Base-by-base conservation (phyloP, 2,329 filamentous ascomycete species). In the Arachnomyces sp. region DNA sequence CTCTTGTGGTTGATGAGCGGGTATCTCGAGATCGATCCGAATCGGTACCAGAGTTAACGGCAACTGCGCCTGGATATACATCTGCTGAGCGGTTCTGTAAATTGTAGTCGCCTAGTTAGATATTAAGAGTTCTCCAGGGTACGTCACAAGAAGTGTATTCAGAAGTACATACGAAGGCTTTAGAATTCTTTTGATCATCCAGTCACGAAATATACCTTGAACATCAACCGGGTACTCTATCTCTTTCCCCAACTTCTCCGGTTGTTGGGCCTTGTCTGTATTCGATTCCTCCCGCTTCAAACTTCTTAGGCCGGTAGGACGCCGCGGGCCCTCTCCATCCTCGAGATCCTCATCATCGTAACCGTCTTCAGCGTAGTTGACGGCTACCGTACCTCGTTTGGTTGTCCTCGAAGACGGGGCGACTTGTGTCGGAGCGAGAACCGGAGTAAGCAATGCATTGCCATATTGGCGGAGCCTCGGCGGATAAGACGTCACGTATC, bases 331-430 rank as follows among this genome's bases (percentile, higher is more conserved):
- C 47, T 90, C 81, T 48, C 86, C 69, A 29, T 72, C 70, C 29
- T 72, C 69, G 48, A 72, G 73, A 55, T 90, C 69, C 30, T 72
- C 69, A 46, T 82, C 88, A 50, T 95, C 90, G 57, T 83, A 94
- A 34, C 89, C 89, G 61, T 96, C 90, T 61, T 98, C 92, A 16
- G 92, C 90, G 59, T 98, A 98, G 68, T 95, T 98, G 66, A 96
- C 92, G 48, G 90, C 86, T 28, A 86, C 92, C 2, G 92, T 96
- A 43, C 92, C 92, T 64, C 92, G 84, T 71, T 98, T 96, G 7
- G 92, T 96, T n/a, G 86, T 94, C 59, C 90, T 80, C 53, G 86
- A 75, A 44, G 77, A 69, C 30, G 82, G 77, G 16, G 79, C 81
- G 42, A 72, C 71, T 51, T 81, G 74, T 46, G 79, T 80, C 40